Conservation (phyloP, 371 early-diverging fungal species). For the Mortierella sp. region DNA sequence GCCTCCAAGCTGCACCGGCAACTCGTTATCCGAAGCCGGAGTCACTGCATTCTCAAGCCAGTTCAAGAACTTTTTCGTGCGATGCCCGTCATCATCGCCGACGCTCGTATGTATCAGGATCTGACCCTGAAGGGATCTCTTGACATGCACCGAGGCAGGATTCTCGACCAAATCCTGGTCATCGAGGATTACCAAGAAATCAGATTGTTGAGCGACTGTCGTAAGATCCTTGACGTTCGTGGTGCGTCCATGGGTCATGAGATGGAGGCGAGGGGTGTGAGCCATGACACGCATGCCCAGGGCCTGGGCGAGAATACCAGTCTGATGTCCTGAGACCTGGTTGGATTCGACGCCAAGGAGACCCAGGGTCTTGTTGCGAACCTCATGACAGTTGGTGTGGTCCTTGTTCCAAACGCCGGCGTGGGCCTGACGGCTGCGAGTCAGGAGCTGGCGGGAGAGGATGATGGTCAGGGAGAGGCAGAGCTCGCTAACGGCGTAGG, state of each 20-base stretch:
- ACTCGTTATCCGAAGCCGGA: constrained; percentile 22
- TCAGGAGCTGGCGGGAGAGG: constrained; percentile 49
- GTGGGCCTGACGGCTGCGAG: constrained; percentile 46
- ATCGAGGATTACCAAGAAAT: constrained; percentile 49
- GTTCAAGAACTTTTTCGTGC: constrained; percentile 43
- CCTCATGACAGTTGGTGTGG: constrained; percentile 52
- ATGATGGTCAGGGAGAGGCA: constrained; percentile 54
- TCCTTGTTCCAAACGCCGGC: constrained; percentile 51
- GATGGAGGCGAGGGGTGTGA: constrained; percentile 44
- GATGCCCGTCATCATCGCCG: constrained; percentile 44
- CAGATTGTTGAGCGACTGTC: constrained; percentile 42
- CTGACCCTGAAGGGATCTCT: constrained; percentile 39
- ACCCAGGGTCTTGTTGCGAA: constrained; percentile 53
- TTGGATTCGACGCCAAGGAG: constrained; percentile 46
- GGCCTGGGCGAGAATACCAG: constrained; percentile 50
- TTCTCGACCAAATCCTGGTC: constrained; percentile 43
- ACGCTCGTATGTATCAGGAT: constrained; percentile 49
- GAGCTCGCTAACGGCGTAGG: constrained; percentile 54
- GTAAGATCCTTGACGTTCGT: constrained; percentile 50
- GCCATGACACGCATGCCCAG: constrained; percentile 51
- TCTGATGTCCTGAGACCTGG: constrained; percentile 42
- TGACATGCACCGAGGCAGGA: constrained; percentile 45
- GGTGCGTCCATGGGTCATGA: constrained; percentile 53
- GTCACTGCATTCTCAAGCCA: constrained; percentile 48
- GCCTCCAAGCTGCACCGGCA: constrained; percentile 42